A percentile compares a stretch with the other conserved stretches of the same genome.
These are phyloP conservation scores for Microbotryomycetes sp. DNA, from an alignment of 1,284 basidiomycete genomes.

Conservation along the genomic window DNA sequence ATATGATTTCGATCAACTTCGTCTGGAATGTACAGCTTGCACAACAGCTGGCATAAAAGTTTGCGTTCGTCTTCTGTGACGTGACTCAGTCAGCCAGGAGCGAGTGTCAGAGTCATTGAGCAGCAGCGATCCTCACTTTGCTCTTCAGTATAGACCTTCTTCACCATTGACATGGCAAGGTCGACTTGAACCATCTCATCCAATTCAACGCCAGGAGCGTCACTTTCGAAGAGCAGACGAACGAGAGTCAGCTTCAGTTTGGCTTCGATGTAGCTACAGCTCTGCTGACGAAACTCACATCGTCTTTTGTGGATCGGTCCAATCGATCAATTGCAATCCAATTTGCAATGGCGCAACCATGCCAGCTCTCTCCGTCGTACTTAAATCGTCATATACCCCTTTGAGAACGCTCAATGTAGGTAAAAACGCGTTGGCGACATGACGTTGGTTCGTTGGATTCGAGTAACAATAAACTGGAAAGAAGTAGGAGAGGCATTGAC, in stretches of 20 bases:
- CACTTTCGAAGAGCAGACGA: constrained; percentile 22
- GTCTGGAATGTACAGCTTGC: constrained; percentile 68
- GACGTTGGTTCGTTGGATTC: constrained; percentile 66
- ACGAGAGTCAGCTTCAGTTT: not conserved
- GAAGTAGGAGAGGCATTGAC: constrained; percentile 94
- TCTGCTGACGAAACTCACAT: constrained; percentile 50
- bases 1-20: constrained; percentile 50
- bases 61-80: constrained; percentile 69
- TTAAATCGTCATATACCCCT: constrained; percentile 63
- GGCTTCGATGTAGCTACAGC: constrained; percentile 6
- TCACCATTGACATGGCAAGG: constrained; percentile 67
- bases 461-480: constrained; percentile 91
- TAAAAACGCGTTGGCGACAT: constrained; percentile 72
- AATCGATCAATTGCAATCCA: constrained; percentile 78
- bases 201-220: constrained; percentile 39
- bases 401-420: constrained; percentile 63
- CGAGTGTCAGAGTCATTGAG: constrained; percentile 41
- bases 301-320: constrained; percentile 82
- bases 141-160: constrained; percentile 52
- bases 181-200: constrained; percentile 62
- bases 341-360: constrained; percentile 78
- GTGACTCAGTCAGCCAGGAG: not conserved
- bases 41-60: constrained; percentile 67
- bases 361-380: constrained; percentile 57
- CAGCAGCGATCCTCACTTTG: constrained; percentile 38